These are phyloP conservation scores for Pharnaceum exiguum DNA, from an alignment of 148 eudicot genomes.

Conservation along the genomic window DNA sequence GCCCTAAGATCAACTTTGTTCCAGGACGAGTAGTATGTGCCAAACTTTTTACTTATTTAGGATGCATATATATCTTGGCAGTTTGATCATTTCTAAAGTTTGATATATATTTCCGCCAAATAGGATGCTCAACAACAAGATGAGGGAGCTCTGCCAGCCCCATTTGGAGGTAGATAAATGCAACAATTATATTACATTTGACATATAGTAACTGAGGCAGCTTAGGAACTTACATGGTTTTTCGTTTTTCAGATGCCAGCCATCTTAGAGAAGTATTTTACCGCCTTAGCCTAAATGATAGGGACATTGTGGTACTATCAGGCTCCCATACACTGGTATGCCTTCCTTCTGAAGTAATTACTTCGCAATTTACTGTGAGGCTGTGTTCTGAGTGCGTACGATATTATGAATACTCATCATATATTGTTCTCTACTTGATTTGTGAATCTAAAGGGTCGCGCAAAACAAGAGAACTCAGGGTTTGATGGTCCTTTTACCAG, in stretches of 20 bases:
- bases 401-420: no score
- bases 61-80: slow-evolving; percentile 74
- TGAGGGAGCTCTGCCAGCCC: no score
- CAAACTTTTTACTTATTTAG: slow-evolving; percentile 33
- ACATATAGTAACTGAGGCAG: no score
- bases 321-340: slow-evolving; percentile 84
- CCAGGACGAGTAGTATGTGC: slow-evolving; percentile 84
- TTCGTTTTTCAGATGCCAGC: slow-evolving; percentile 91
- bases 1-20: slow-evolving; percentile 76
- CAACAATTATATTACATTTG: no score
- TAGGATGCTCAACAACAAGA: no score
- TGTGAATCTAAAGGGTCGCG: slow-evolving; percentile 58
- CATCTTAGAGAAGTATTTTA: slow-evolving; percentile 79
- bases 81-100: no score
- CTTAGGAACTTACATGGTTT: no score
- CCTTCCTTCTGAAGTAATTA: no score
- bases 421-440: neutral
- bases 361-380: no score
- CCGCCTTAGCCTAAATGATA: slow-evolving; percentile 71
- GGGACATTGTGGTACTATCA: slow-evolving; percentile 72
- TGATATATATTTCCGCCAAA: no score
- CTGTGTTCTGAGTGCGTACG: no score
- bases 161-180: no score
- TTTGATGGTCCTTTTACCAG: slow-evolving; percentile 81
- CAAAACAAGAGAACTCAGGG: slow-evolving; percentile 73